These are phyloP conservation scores for Sarocladiaceae sp. DNA, from an alignment of 2,329 filamentous ascomycete species.

Conservation along the genomic window DNA sequence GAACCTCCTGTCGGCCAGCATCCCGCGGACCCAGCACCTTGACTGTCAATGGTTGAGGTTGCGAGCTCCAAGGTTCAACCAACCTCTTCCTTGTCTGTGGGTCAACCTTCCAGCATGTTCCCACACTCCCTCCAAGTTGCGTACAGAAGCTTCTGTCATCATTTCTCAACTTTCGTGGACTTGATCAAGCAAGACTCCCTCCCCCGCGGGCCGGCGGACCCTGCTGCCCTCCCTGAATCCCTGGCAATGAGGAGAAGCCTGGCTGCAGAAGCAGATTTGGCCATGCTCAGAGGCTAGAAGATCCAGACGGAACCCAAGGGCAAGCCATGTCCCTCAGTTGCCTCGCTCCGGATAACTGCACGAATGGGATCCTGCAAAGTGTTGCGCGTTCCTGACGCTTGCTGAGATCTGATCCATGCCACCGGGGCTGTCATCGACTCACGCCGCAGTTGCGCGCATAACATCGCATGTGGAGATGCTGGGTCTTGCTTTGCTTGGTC, in stretches of 20 bases:
- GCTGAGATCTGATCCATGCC: neutral
- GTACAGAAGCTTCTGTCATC: neutral
- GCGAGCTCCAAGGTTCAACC: neutral
- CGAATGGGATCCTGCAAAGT: neutral
- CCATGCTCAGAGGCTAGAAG: neutral
- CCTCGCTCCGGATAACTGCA: neutral
- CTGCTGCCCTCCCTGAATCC: neutral
- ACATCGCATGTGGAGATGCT: neutral
- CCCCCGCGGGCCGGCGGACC: conserved; percentile 3
- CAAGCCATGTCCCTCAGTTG: neutral
- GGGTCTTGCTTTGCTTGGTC: neutral
- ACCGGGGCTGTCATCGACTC: neutral
- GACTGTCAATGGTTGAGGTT: conserved; percentile 4
- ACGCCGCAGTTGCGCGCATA: neutral
- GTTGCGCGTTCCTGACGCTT: conserved; percentile 1
- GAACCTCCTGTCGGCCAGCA: conserved; percentile 2
- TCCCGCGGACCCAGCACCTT: conserved; percentile 3
- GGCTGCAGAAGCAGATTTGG: neutral
- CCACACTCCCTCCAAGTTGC: neutral
- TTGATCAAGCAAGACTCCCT: neutral
- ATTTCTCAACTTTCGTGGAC: neutral
- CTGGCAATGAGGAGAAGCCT: conserved; percentile 1
- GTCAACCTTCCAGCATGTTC: too few species aligned
- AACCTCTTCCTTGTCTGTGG: neutral
- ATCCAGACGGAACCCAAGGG: neutral